Base-by-base conservation (phyloP, 768 basidiomycete species). In the Lactarius indigo region DNA sequence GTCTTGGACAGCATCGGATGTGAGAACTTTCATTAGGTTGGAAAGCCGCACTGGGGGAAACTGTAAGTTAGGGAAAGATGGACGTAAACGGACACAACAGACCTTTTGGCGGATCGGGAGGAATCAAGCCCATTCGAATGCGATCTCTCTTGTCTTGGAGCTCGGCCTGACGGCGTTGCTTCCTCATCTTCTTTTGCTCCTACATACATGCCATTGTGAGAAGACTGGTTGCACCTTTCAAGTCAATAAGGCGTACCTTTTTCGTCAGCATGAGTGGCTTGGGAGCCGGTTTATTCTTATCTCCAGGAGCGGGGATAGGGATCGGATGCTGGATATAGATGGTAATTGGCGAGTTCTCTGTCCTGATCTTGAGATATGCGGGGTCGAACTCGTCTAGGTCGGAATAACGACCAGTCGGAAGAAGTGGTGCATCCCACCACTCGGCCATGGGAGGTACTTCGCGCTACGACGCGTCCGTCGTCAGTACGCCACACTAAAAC, bases 171-270 rank as follows among this genome's bases (percentile, higher is more conserved):
- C 96, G 83, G 61, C 90, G 82, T 74, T 95, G 86, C 76, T 93
- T 92, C 72, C 97, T 79, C 88, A 97, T 89, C 84, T 98, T 98
- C 88, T 98, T 98, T 82, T 91, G 90, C 72, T 97, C 95, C 88
- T 82, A 66, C 56, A 68, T 33, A 65, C 58, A 68, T 30, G 18
- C 47, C 15, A 6, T 26, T 41, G 37, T 62, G 74, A 30, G 63
- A 39, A 7, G 28, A 2, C 12, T 15, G 23, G 57, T 59, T 59
- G 8, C 33, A 20, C 33, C 33, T 63, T 30, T 50, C 39, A 50
- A 35, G 18, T 30, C 33, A 28, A 44, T 1, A 5, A 50, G 3
- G 17, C 73, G 57, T 55, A 86, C 92, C 86, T 92, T 98, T 78
- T 89, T 91, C 4, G 96, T 99, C 67, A 99, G 77, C 85, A 92